Conservation (phyloP, 192 early-diverging fungal genomes). For the Neocallimastix lanati region DNA sequence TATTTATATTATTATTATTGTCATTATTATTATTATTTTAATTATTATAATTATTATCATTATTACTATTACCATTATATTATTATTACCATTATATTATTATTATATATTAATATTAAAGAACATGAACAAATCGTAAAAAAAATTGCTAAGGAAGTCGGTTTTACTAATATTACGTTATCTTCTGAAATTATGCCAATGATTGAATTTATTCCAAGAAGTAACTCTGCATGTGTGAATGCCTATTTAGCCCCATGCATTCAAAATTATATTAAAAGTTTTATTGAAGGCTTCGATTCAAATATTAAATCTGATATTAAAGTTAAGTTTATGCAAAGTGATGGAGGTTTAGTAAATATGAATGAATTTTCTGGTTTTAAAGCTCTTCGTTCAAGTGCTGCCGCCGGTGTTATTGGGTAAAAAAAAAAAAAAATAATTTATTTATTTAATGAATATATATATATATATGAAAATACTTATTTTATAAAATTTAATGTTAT, state of each 20-base stretch:
- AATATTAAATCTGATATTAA: conserved; percentile 25
- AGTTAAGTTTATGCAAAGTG: conserved; percentile 95
- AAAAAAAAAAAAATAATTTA: too few species aligned
- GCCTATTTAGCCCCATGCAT: conserved; percentile 91
- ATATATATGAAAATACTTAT: too few species aligned
- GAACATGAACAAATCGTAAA: conserved; percentile 64
- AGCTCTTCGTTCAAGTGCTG: conserved; percentile 85
- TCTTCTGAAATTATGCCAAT: conserved; percentile 71
- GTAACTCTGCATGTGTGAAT: conserved; percentile 73
- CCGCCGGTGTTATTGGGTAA: conserved; percentile 67
- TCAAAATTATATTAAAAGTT: conserved; percentile 64
- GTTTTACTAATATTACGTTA: conserved; percentile 72
- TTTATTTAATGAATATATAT: too few species aligned
- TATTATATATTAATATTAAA: neutral
- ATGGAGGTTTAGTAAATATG: conserved; percentile 83
- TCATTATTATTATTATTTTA: too few species aligned
- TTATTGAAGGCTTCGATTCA: conserved; percentile 70
- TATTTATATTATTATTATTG: too few species aligned
- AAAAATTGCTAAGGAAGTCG: conserved; percentile 41
- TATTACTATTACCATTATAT: too few species aligned
- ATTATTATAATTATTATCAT: too few species aligned
- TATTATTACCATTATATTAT: neutral
- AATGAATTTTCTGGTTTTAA: conserved; percentile 66
- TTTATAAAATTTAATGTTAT: too few species aligned
- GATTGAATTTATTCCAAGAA: conserved; percentile 88